Evolutionary conservation across 768 basidiomycete species (phyloP), one percentile per base, ranked within the genome.

Genomic region (Panaeolus papilionaceus): DNA sequence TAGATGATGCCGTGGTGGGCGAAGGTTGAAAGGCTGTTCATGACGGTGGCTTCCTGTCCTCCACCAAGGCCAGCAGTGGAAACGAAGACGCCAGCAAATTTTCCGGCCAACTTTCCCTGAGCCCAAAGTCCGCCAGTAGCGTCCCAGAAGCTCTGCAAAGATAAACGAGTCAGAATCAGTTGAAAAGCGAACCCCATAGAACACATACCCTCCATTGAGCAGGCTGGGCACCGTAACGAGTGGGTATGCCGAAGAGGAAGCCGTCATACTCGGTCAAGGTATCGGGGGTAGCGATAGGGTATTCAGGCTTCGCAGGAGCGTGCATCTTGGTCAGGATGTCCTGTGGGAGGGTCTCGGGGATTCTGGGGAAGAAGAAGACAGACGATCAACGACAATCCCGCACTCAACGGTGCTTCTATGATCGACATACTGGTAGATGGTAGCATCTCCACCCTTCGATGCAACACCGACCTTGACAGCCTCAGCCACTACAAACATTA

Each of bases 191-290:
- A 23, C 10, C 9, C 26, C 11, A n/a, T 6, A 47, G 42, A 54
- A 45, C 16, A 38, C 68, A 39, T 40, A 75, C 74, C 75, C 76
- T 76, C 68, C 73, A 89, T 72, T 94, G 92, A 0, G 83, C 89
- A 40, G 92, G 87, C 73, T 90, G 87, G 73, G 88, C 88, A n/a
- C 92, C 92, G 77, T 85, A 95, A 71, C 92, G 88, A 28, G 89
- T 90, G 11, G 89, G 88, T 64, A 92, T 81, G 64, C 91, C 93
- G 64, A 92, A 81, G 67, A 94, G 69, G 82, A 88, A 87, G 4
- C 84, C 92, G 70, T 93, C 89, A 71, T 83, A 90, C 0, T 79
- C 45, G n/a, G 75, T 51, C 58, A 94, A 82, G 5, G 84, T 79
- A 2, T 79, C 75, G n/a, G 87, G 84, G 0, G 73, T 78, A 71